Evolutionary conservation across 2,329 filamentous ascomycete species (phyloP), one percentile per base, ranked within the genome.

Genomic region (Alternaria triticina): DNA sequence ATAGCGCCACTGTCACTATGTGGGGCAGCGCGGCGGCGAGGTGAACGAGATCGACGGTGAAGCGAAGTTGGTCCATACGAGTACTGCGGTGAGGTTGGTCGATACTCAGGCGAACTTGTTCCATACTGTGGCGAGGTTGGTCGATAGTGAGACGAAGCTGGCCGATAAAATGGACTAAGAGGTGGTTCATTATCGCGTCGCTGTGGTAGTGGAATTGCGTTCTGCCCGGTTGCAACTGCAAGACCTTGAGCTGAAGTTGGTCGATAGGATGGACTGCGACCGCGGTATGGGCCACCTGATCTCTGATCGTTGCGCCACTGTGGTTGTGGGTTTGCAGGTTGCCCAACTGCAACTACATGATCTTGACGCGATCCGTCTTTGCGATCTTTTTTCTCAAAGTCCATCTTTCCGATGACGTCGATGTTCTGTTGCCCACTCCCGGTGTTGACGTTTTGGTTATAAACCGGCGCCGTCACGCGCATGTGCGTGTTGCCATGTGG

Each of bases 331-430:
- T 30, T 17, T 12, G 28, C 12, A 28, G 25, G 1, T 0, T 28
- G 46, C 25, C 0, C 12, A 1, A 49, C 23, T 49, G 23, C 5
- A 0, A 7, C 23, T 17, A 3, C 7, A 20, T 0, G n/a, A 6
- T 2, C 27, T 50, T 50, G 47, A 30, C 10, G 11, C 12, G n/a
- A 3, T 8, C n/a, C 11, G 1, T 50, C 47, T 50, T 22, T 17
- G 1, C 3, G 20, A 0, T 12, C 11, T 13, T 50, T 17, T n/a
- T 50, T 22, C 20, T 30, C 25, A 20, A 30, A 50, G 11, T 20
- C n/a, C 27, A 50, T 50, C 11, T 28, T 50, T 20, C 25, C 47
- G 5, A 20, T 50, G 27, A 50, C 47, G n/a, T 50, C 7, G 4
- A 50, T 30, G 15, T 50, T 50, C 4, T 50, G 47, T 11, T 50